These are phyloP conservation scores for Limnanthes douglasii DNA, from an alignment of 345 rosid genomes.

Conservation along the genomic window DNA sequence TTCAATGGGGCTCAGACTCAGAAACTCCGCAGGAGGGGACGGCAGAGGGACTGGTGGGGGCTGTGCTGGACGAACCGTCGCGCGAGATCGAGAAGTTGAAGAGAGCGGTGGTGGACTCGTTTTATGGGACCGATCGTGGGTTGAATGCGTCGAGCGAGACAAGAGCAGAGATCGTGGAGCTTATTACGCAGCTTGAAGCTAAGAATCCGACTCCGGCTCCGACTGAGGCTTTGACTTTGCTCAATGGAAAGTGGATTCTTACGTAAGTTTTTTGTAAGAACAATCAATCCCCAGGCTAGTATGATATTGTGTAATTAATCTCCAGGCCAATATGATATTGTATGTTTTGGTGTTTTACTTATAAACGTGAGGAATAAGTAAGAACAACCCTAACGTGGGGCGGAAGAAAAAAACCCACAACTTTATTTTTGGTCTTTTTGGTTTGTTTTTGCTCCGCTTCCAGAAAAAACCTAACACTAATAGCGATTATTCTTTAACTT, in stretches of 20 bases:
- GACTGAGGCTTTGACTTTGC: constrained; percentile 58
- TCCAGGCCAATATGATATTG: too few species aligned
- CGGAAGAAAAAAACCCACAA: too few species aligned
- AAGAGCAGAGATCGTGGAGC: constrained; percentile 82
- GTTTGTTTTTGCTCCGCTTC: too few species aligned
- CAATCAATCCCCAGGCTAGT: too few species aligned
- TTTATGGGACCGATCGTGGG: constrained; percentile 73
- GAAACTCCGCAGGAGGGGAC: constrained; percentile 15
- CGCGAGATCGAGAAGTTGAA: constrained; percentile 43
- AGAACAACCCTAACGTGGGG: too few species aligned
- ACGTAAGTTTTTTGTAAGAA: constrained; percentile 44
- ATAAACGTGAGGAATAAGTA: too few species aligned
- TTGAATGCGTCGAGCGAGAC: constrained; percentile 66
- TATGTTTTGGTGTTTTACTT: too few species aligned
- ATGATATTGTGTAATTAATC: too few species aligned
- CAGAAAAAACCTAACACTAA: too few species aligned
- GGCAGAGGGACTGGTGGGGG: constrained; percentile 21
- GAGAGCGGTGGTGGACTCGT: constrained; percentile 42
- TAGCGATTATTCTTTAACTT: too few species aligned
- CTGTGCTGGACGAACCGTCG: too few species aligned
- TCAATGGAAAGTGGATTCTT: constrained; percentile 92
- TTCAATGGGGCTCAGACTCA: constrained; percentile 19
- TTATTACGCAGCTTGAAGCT: constrained; percentile 75
- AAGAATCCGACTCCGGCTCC: constrained; percentile 85
- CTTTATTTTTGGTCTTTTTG: too few species aligned